These are phyloP conservation scores for Lavandula angustifolia DNA, from an alignment of 257 asterid genomes.

Conservation along the genomic window DNA sequence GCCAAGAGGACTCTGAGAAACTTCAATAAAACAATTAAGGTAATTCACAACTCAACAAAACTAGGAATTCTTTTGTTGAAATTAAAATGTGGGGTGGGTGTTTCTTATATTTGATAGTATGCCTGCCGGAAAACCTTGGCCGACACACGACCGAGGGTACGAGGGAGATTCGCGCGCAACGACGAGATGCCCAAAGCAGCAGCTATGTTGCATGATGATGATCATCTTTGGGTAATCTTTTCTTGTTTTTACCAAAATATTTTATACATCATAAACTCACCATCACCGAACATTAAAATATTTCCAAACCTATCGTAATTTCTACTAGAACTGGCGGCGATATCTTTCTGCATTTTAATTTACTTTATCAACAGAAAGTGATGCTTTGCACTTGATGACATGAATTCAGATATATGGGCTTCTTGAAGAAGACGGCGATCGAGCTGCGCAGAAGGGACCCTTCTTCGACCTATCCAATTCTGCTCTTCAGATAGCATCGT, in stretches of 20 bases:
- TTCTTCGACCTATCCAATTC: constrained; percentile 47
- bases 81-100: no score
- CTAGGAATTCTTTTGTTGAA: no score
- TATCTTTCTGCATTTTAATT: no score
- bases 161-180: constrained; percentile 86
- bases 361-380: no score
- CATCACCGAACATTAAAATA: no score
- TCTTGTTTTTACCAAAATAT: no score
- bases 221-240: constrained; percentile 67
- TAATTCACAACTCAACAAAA: no score
- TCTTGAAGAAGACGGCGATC: constrained; percentile 54
- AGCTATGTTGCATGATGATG: constrained; percentile 58
- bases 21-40: constrained; percentile 90
- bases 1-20: constrained; percentile 83
- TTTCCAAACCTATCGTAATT: no score
- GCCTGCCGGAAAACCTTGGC: constrained; percentile 91
- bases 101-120: constrained; percentile 42
- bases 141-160: constrained; percentile 77
- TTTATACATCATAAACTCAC: no score
- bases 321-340: no score
- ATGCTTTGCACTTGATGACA: no score
- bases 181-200: constrained; percentile 73
- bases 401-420: constrained; percentile 39
- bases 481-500: constrained; percentile 27
- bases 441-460: constrained; percentile 35